Conservation (phyloP, 169 alveolate genomes). For the Plasmodium gonderi region DNA sequence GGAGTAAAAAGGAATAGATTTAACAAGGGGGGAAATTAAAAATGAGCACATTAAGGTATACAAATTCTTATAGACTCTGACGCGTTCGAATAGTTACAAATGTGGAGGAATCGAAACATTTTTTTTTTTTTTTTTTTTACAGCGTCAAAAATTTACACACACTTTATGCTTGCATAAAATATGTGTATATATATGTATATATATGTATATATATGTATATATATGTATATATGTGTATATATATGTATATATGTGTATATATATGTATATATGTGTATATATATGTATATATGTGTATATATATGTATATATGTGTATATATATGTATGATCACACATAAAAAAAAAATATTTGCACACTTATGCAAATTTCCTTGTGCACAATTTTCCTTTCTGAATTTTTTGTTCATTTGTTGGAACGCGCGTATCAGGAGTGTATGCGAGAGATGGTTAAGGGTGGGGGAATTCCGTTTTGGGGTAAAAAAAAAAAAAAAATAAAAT, state of each 20-base stretch:
- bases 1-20: not conserved
- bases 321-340: not conserved
- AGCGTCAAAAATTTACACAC: not conserved
- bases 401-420: not conserved
- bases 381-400: not conserved
- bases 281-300: not conserved
- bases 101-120: not conserved
- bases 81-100: not conserved
- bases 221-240: not conserved
- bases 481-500: not conserved
- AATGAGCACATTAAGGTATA: not conserved
- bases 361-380: not conserved
- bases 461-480: conserved; percentile 6
- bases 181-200: not conserved
- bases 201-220: not conserved
- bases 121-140: not conserved
- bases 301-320: not conserved
- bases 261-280: not conserved
- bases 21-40: not conserved
- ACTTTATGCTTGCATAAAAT: no score
- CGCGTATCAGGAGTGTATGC: not conserved
- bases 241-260: not conserved
- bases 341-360: not conserved
- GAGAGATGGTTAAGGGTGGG: no score
- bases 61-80: not conserved